phyloP scores from a whole-genome alignment of 192 early-diverging fungal species.

The Umbelopsis isabellina region DNA sequence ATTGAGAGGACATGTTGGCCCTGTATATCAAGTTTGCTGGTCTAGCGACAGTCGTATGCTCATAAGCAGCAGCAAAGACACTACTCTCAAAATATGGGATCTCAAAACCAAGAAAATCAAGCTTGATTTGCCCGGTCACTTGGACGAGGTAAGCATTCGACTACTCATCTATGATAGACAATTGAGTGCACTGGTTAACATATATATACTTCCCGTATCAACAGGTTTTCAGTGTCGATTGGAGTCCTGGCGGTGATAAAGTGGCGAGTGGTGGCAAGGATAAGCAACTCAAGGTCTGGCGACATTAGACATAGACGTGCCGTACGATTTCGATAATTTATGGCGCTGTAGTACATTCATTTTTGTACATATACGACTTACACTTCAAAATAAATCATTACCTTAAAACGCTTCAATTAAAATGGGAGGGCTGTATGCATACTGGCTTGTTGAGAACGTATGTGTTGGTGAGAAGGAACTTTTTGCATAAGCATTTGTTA shows the following conservation, averaged over 20 bases:
- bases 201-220: neutral
- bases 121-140: constrained; percentile 93
- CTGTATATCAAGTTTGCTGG: constrained; percentile 96
- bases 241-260: constrained; percentile 90
- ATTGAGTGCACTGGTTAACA: neutral
- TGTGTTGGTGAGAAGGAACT: too few species aligned
- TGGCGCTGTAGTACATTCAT: neutral
- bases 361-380: constrained; percentile 5
- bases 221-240: constrained; percentile 91
- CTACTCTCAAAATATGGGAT: constrained; percentile 94
- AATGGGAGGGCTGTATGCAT: too few species aligned
- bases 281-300: constrained; percentile 85
- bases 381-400: neutral
- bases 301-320: constrained; percentile 27
- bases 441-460: too few species aligned
- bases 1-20: constrained; percentile 92
- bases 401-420: too few species aligned
- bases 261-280: constrained; percentile 96
- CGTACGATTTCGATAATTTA: neutral
- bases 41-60: constrained; percentile 93
- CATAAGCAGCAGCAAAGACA: constrained; percentile 88
- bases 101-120: constrained; percentile 89
- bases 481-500: too few species aligned
- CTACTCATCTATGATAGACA: neutral
- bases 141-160: constrained; percentile 70